Evolutionary conservation across 176 grass and related monocot genomes (phyloP).

Genomic region (Aegilops umbellulata): DNA sequence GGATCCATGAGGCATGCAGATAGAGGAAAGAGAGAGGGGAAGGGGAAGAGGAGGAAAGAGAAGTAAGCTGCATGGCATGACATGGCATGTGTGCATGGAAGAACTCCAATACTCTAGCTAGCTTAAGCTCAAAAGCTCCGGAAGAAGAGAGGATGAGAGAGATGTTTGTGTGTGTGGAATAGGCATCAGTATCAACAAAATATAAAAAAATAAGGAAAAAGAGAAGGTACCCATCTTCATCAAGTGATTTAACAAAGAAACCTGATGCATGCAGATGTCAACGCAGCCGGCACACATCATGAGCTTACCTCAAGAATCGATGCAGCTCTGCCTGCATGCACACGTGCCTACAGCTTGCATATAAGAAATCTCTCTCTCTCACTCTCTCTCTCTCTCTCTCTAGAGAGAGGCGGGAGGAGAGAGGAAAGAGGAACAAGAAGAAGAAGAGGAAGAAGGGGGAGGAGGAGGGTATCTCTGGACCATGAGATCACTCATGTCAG

Average conservation of each 20-base stretch:
- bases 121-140: constrained; percentile 13
- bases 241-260: constrained; percentile 91
- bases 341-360: constrained; percentile 51
- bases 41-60: background rate
- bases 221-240: constrained; percentile 82
- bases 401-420: constrained; percentile 38
- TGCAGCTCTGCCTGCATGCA: constrained; percentile 44
- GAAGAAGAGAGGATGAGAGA: constrained; percentile 33
- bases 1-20: constrained; percentile 29
- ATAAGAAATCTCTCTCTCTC: constrained; percentile 46
- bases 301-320: constrained; percentile 59
- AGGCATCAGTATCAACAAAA: constrained; percentile 51
- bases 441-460: constrained; percentile 28
- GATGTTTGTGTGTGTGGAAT: constrained; percentile 50
- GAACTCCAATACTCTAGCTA: constrained; percentile 33
- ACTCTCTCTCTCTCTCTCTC: constrained; percentile 23
- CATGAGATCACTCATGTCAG: constrained; percentile 80
- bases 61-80: constrained; percentile 8
- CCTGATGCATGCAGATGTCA: constrained; percentile 51
- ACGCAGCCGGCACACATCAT: constrained; percentile 46
- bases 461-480: constrained; percentile 20
- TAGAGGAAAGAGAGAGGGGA: background rate
- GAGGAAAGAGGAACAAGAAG: constrained; percentile 15
- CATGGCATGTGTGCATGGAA: constrained; percentile 26
- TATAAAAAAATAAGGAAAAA: constrained; percentile 44